These are phyloP conservation scores for Lyophyllum semitale DNA, from an alignment of 768 basidiomycete species.

Conservation along the genomic window DNA sequence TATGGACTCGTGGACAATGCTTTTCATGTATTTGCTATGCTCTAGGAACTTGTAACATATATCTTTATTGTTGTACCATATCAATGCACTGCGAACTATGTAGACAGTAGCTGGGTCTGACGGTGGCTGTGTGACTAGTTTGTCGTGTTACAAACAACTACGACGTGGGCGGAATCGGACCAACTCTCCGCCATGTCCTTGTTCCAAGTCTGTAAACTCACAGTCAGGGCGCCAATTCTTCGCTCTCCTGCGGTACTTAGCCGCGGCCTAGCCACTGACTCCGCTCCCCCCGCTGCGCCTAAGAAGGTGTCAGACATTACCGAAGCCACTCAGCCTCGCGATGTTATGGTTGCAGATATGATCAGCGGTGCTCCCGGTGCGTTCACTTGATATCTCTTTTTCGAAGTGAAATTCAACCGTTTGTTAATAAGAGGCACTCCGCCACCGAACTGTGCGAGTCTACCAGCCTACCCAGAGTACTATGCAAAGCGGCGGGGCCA, in stretches of 20 bases:
- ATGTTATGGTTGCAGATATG: slow-evolving; percentile 76
- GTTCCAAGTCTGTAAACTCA: slow-evolving; percentile 42
- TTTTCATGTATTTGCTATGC: slow-evolving; percentile 1
- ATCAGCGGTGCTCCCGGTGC: slow-evolving; percentile 86
- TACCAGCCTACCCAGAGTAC: slow-evolving; percentile 93
- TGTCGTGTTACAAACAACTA: slow-evolving; percentile 4
- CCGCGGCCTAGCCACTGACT: slow-evolving; percentile 33
- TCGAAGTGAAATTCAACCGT: background rate
- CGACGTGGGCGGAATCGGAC: slow-evolving; percentile 3
- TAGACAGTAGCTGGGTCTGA: too few relatives aligned
- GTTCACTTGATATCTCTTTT: slow-evolving; percentile 18
- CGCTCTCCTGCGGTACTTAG: slow-evolving; percentile 18
- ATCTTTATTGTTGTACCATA: background rate
- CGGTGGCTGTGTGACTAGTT: background rate
- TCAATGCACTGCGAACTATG: background rate
- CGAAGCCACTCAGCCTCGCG: slow-evolving; percentile 48
- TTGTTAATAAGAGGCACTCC: slow-evolving; percentile 65
- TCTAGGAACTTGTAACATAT: slow-evolving; percentile 5
- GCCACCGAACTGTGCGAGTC: slow-evolving; percentile 86
- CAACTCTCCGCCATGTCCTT: slow-evolving; percentile 49
- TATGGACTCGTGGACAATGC: slow-evolving; percentile 2
- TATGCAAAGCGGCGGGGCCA: slow-evolving; percentile 90
- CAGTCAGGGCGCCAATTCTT: slow-evolving; percentile 23
- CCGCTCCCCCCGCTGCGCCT: slow-evolving; percentile 28
- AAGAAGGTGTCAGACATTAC: slow-evolving; percentile 40